Percentiles rank a stretch among this genome's conserved stretches.
Conservation (phyloP, 2,329 filamentous ascomycete species). For the Calcarisporium arbuscula region DNA sequence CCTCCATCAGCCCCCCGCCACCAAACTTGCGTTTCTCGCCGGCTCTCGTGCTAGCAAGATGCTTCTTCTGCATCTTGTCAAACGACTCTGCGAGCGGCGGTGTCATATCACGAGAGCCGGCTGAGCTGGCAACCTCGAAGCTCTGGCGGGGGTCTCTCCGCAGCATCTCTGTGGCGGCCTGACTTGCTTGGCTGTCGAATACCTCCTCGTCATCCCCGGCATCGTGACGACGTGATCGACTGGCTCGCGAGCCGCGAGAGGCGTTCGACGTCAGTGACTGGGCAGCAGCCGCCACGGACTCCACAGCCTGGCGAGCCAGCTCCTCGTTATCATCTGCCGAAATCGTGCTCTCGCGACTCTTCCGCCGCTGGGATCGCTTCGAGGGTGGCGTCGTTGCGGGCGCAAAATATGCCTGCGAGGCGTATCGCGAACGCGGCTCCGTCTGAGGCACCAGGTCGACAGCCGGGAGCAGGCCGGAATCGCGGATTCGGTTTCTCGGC, state of each 20-base stretch:
- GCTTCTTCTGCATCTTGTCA: slow-evolving; percentile 43
- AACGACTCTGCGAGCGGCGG: slow-evolving; percentile 37
- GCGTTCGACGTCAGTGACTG: slow-evolving; percentile 22
- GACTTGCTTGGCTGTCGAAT: slow-evolving; percentile 69
- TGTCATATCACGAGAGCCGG: slow-evolving; percentile 36
- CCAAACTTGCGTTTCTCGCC: slow-evolving; percentile 49
- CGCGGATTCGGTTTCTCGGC: slow-evolving; percentile 50
- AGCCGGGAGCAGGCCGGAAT: slow-evolving; percentile 53
- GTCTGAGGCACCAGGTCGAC: slow-evolving; percentile 55
- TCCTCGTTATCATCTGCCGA: slow-evolving; percentile 60
- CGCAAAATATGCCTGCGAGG: slow-evolving; percentile 29
- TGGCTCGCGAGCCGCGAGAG: slow-evolving; percentile 20
- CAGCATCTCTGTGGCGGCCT: slow-evolving; percentile 69
- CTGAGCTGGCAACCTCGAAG: slow-evolving; percentile 42
- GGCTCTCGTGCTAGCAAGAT: slow-evolving; percentile 39
- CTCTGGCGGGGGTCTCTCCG: slow-evolving; percentile 51
- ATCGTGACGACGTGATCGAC: slow-evolving; percentile 14
- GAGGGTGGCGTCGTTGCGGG: slow-evolving; percentile 40
- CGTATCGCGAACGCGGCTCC: slow-evolving; percentile 46
- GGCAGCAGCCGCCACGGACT: slow-evolving; percentile 46
- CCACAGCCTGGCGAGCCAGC: slow-evolving; percentile 46
- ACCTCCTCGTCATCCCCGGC: slow-evolving; percentile 43
- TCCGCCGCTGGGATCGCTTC: slow-evolving; percentile 43
- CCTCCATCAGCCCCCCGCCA: slow-evolving; percentile 22
- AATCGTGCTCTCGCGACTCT: slow-evolving; percentile 80